Percentiles rank a stretch among this genome's conserved stretches.
Conservation (phyloP, 345 rosid species). For the Dovyalis caffra region DNA sequence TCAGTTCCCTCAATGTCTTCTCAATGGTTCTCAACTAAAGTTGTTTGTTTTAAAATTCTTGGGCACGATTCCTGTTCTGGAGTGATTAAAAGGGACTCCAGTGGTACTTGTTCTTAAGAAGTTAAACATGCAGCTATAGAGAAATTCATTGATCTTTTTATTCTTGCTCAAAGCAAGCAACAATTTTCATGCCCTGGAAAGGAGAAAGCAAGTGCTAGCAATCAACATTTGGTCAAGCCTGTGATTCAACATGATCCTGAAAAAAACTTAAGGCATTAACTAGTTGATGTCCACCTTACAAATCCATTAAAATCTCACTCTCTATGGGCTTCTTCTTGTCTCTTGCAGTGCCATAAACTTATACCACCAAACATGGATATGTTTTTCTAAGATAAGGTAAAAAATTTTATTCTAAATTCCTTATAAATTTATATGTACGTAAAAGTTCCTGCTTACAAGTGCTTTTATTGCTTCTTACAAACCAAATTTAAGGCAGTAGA, state of each 20-base stretch:
- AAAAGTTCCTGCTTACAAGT: too few species aligned
- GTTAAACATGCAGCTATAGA: neutral
- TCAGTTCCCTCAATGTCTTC: too few species aligned
- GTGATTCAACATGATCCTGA: neutral
- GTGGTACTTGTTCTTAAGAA: neutral
- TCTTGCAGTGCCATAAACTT: neutral
- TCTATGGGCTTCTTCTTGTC: neutral
- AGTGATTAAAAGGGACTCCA: neutral
- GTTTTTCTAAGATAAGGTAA: too few species aligned
- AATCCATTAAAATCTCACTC: neutral
- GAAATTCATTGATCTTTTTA: too few species aligned
- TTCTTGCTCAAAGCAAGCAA: neutral
- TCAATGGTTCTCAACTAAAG: neutral
- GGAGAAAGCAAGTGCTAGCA: too few species aligned
- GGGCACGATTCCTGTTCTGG: neutral
- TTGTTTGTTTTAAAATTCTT: neutral
- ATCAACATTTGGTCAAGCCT: neutral
- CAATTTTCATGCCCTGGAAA: too few species aligned
- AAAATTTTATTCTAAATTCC: too few species aligned
- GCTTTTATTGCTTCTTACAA: too few species aligned
- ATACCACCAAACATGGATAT: neutral
- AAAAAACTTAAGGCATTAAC: neutral
- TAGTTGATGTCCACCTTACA: neutral
- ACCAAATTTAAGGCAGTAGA: too few species aligned
- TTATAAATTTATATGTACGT: too few species aligned